phyloP scores from a whole-genome alignment of 2,329 filamentous ascomycete genomes.

The Fusarium sp. region DNA sequence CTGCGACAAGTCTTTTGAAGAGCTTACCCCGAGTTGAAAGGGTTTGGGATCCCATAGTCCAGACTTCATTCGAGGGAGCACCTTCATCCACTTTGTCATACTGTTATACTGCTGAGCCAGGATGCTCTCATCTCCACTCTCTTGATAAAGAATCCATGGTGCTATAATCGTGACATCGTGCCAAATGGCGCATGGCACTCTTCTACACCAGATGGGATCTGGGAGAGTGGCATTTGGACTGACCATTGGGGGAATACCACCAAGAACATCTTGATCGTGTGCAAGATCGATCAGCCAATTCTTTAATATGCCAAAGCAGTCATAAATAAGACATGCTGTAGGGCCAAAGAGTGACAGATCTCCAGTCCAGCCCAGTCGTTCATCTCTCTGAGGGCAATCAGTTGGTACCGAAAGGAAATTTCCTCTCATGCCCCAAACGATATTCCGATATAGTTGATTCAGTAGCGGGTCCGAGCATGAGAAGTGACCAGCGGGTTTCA shows the following conservation, averaged over 20 bases:
- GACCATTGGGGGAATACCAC: conserved; percentile 26
- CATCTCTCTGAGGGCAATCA: conserved; percentile 67
- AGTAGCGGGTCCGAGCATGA: conserved; percentile 62
- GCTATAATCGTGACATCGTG: conserved; percentile 55
- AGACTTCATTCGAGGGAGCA: background rate
- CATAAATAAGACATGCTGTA: conserved; percentile 64
- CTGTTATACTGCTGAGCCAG: conserved; percentile 53
- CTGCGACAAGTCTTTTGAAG: background rate
- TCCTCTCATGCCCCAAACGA: conserved; percentile 66
- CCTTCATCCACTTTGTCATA: conserved; percentile 53
- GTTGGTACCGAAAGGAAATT: conserved; percentile 69
- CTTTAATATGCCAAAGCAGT: conserved; percentile 61
- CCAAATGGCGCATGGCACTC: conserved; percentile 52
- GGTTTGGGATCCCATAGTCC: background rate
- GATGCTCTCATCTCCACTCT: conserved; percentile 52
- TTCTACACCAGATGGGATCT: conserved; percentile 12
- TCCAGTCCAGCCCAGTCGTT: conserved; percentile 65
- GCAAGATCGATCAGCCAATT: conserved; percentile 27
- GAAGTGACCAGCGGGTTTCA: conserved; percentile 62
- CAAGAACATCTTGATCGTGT: conserved; percentile 14
- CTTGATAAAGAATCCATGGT: conserved; percentile 54
- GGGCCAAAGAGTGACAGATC: conserved; percentile 62
- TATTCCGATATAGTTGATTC: conserved; percentile 66
- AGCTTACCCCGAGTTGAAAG: background rate
- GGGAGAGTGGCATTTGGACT: conserved; percentile 15